A percentile compares a stretch with the other conserved stretches of the same genome.
Evolutionary conservation across 345 rosid species (phyloP).

Genomic region (Eucalyptus cladocalyx): DNA sequence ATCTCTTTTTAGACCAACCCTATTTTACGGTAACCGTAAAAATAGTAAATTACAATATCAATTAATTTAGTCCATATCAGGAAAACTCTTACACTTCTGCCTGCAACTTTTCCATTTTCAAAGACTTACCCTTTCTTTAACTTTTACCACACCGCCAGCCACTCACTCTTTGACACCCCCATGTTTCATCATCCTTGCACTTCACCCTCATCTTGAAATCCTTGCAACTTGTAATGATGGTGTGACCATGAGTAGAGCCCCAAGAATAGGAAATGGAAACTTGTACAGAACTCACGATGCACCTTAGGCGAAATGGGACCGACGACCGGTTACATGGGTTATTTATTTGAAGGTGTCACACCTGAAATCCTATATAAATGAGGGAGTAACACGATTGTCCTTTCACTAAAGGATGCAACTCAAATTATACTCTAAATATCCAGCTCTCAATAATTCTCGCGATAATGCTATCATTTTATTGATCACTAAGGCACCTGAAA

Average conservation of each 20-base stretch:
- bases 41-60: too few species aligned
- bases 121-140: neutral
- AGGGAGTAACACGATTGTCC: rapidly evolving
- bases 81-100: too few species aligned
- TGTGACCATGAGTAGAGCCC: neutral
- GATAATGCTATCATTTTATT: too few species aligned
- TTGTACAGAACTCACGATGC: neutral
- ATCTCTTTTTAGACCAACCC: too few species aligned
- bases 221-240: neutral
- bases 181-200: slow-evolving; percentile 4
- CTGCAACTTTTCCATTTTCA: neutral
- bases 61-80: too few species aligned
- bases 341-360: neutral
- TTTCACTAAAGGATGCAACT: too few species aligned
- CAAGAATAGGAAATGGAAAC: neutral
- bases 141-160: slow-evolving; percentile 19
- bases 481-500: too few species aligned
- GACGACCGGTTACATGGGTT: neutral
- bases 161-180: slow-evolving; percentile 7
- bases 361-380: too few species aligned
- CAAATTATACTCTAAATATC: too few species aligned
- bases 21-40: too few species aligned
- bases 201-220: neutral
- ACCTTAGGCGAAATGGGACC: neutral
- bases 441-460: too few species aligned